Evolutionary conservation across 2,329 filamentous ascomycete species (phyloP).

Genomic region (Dothistroma septosporum): DNA sequence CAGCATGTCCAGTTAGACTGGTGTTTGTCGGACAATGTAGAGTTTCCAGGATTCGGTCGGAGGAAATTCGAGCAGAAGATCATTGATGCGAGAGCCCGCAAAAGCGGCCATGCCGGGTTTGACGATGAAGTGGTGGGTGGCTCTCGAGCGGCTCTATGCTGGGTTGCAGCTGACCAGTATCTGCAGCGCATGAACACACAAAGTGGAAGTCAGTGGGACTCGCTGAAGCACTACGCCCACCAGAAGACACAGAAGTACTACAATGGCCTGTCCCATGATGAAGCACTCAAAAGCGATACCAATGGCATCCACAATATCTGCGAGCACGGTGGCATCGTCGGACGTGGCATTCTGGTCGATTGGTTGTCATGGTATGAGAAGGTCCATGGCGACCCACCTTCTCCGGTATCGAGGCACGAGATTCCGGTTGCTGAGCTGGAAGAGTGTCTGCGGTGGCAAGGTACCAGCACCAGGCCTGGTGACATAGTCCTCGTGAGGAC

Average conservation of each 20-base stretch:
- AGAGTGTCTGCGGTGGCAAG: slow-evolving; percentile 22
- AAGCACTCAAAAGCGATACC: slow-evolving; percentile 12
- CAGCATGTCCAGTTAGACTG: slow-evolving; percentile 54
- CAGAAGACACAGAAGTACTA: slow-evolving; percentile 22
- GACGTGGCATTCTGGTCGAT: slow-evolving; percentile 54
- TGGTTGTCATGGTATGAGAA: slow-evolving; percentile 37
- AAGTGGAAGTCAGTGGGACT: slow-evolving; percentile 55
- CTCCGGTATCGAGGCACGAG: slow-evolving; percentile 45
- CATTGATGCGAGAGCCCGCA: slow-evolving; percentile 19
- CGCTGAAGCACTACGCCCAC: slow-evolving; percentile 45
- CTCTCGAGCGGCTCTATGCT: neutral
- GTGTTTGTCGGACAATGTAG: slow-evolving; percentile 30
- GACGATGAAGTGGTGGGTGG: slow-evolving; percentile 45
- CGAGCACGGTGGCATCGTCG: slow-evolving; percentile 48
- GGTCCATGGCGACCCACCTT: slow-evolving; percentile 45
- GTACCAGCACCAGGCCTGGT: slow-evolving; percentile 39
- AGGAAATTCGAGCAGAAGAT: slow-evolving; percentile 30
- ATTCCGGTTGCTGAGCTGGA: slow-evolving; percentile 40
- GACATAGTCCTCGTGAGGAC: slow-evolving; percentile 55
- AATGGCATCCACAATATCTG: slow-evolving; percentile 46
- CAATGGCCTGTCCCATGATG: slow-evolving; percentile 27
- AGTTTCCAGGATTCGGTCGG: slow-evolving; percentile 32
- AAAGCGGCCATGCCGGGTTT: slow-evolving; percentile 29
- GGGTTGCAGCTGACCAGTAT: neutral
- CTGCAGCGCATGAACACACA: slow-evolving; percentile 48